Evolutionary conservation across 352 stramenopile species (phyloP).

Genomic region (Globisporangium alternatum): DNA sequence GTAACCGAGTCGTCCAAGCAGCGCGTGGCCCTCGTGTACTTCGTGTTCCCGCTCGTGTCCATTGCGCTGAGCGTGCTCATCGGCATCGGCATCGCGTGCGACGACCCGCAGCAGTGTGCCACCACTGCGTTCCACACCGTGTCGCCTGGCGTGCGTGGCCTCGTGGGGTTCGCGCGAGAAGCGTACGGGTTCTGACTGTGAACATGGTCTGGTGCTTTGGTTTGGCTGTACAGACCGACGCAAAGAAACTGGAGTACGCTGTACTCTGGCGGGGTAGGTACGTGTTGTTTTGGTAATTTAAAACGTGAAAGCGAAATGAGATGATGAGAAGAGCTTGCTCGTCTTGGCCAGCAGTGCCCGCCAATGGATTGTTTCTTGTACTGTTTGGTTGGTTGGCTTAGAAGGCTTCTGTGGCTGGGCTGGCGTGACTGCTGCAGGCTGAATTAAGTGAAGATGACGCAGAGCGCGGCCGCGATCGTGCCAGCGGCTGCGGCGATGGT

Average conservation of each 20-base stretch:
- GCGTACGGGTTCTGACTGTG: constrained; percentile 49
- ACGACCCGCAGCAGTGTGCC: constrained; percentile 59
- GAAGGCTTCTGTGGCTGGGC: not conserved
- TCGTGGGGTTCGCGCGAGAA: constrained; percentile 35
- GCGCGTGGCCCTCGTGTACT: constrained; percentile 42
- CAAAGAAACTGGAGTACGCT: not conserved
- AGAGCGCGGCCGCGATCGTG: constrained; percentile 57
- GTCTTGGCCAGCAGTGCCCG: not conserved
- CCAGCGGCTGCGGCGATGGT: constrained; percentile 53
- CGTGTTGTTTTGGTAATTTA: constrained; percentile 2
- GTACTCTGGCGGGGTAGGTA: not conserved
- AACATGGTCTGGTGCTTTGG: no score
- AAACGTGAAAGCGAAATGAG: not conserved
- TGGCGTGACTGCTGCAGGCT: not conserved
- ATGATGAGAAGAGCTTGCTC: not conserved
- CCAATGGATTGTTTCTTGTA: not conserved
- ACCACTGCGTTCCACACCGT: constrained; percentile 33
- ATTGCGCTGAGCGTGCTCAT: constrained; percentile 55
- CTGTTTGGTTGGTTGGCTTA: not conserved
- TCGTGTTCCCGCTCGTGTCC: constrained; percentile 62
- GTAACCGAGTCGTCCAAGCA: constrained; percentile 26
- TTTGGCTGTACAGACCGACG: not conserved
- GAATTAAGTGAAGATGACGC: constrained; percentile 54
- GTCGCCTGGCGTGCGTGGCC: constrained; percentile 26
- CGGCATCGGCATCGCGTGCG: constrained; percentile 70